phyloP scores from a whole-genome alignment of 305 asterid species.

The Nicotiana rustica region DNA sequence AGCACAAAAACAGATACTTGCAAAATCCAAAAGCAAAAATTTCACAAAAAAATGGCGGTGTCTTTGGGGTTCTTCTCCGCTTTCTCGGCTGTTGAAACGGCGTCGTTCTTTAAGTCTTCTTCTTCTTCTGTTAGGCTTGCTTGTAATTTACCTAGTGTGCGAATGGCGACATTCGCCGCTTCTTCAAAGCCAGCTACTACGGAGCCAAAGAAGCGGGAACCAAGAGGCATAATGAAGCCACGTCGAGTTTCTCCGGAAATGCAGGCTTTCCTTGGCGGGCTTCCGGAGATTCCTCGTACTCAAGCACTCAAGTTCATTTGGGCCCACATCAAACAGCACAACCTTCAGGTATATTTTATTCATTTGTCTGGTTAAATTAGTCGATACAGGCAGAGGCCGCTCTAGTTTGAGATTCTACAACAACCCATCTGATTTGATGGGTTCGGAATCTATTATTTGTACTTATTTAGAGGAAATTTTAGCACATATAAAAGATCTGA shows the following conservation, averaged over 20 bases:
- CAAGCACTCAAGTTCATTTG: constrained; percentile 67
- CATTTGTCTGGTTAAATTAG: not conserved
- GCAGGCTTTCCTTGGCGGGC: constrained; percentile 78
- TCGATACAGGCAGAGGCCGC: not conserved
- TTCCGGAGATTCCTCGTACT: constrained; percentile 67
- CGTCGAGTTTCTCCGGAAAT: constrained; percentile 70
- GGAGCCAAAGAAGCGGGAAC: constrained; percentile 66
- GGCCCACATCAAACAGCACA: constrained; percentile 63
- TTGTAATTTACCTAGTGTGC: constrained; percentile 44
- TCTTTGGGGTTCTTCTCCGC: constrained; percentile 48
- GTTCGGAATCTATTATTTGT: too few species aligned
- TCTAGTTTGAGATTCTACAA: too few species aligned
- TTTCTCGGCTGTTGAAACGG: constrained; percentile 44
- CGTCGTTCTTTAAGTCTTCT: constrained; percentile 41
- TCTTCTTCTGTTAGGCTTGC: constrained; percentile 35
- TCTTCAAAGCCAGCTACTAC: constrained; percentile 53
- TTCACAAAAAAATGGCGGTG: constrained; percentile 49
- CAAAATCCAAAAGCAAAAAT: not conserved
- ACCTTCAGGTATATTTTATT: constrained; percentile 58
- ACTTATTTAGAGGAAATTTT: too few species aligned
- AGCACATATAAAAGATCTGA: too few species aligned
- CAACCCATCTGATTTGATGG: too few species aligned
- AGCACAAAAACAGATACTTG: not conserved
- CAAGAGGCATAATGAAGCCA: constrained; percentile 76
- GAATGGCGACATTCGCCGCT: constrained; percentile 45